Base-by-base conservation (phyloP, 345 rosid species). In the Carallia pectinifolia region DNA sequence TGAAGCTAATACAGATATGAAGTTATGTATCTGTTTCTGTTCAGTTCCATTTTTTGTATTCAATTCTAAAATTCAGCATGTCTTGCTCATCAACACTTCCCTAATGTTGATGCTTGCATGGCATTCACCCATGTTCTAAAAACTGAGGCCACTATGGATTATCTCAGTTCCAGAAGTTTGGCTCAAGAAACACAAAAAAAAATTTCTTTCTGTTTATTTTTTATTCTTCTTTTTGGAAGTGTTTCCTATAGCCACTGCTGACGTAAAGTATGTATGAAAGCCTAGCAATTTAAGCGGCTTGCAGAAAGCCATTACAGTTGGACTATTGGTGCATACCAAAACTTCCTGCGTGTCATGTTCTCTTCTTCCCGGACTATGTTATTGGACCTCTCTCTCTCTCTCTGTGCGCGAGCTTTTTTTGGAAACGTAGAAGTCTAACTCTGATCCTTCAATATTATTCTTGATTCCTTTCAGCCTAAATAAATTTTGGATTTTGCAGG, bases 141-240 rank as follows among this genome's bases (percentile, higher is more conserved):
- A 30, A 67, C 80, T 34, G 85, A 84, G 71, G 69, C 77, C 73
- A 54, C 78, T 64, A 81, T 67, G 86, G 83, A 85, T 66, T 76
- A 74, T 66, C 72, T 72, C 68, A 83, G 84, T 65, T 74, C 74
- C 78, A 85, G 65, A 76, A 73, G 66, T 77, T 76, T 89, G 79
- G 85, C 85, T n/a, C 86, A 81, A 66, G 88, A 81, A 82, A 89
- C 90, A 39, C 93, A 86, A 81, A 92, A 89, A 84, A 44, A 12
- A 12, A 10, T 47, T 50, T 16, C 33, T 37, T 39, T 61, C 65
- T 16, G 62, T 38, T 58, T 60, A 4, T 62, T 55, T 52, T 58
- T 58, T 17, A 56, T 44, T 52, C 13, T 62, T 58, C 74, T 27
- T 40, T 29, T 17, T 23, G 56, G 7, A 44, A 36, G 37, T 64